A percentile compares a stretch with the other conserved stretches of the same genome.
Evolutionary conservation across 2,329 filamentous ascomycete species (phyloP).

Genomic region (Cercospora canescens): DNA sequence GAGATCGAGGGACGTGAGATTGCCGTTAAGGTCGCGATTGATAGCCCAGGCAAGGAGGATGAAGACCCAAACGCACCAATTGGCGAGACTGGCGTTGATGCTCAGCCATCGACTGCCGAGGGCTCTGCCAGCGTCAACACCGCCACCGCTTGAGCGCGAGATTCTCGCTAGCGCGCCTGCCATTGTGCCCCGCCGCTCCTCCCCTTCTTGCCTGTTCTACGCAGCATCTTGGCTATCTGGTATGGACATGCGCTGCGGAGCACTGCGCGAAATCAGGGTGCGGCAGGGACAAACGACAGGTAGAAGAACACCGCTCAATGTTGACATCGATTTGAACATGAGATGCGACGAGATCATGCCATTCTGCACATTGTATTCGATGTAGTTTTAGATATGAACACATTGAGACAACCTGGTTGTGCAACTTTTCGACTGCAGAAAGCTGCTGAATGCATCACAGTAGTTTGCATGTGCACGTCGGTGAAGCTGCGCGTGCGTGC

Average conservation of each 20-base stretch:
- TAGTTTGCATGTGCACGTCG: constrained; percentile 1
- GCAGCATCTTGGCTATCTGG: constrained; percentile 25
- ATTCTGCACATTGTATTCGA: constrained; percentile 29
- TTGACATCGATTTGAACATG: constrained; percentile 25
- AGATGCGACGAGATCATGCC: constrained; percentile 17
- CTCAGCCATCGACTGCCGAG: constrained; percentile 37
- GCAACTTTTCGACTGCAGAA: neutral
- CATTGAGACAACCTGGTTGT: constrained; percentile 11
- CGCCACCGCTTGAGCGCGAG: constrained; percentile 26
- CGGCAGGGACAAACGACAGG: constrained; percentile 18
- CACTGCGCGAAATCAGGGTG: constrained; percentile 8
- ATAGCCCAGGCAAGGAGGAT: constrained; percentile 99
- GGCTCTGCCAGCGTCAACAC: constrained; percentile 35
- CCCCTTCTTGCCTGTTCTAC: constrained; percentile 15
- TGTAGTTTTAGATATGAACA: constrained; percentile 27
- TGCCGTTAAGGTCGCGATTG: constrained; percentile 99
- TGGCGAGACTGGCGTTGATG: constrained; percentile 32
- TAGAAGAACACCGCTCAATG: constrained; percentile 20
- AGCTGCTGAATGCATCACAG: no score
- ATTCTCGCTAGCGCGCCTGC: neutral
- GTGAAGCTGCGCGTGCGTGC: neutral
- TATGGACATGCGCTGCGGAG: constrained; percentile 25
- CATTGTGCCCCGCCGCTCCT: constrained; percentile 16
- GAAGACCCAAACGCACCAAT: constrained; percentile 58
- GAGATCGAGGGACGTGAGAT: constrained; percentile 98